phyloP scores from a whole-genome alignment of 345 rosid species.

The Brassica nigra region DNA sequence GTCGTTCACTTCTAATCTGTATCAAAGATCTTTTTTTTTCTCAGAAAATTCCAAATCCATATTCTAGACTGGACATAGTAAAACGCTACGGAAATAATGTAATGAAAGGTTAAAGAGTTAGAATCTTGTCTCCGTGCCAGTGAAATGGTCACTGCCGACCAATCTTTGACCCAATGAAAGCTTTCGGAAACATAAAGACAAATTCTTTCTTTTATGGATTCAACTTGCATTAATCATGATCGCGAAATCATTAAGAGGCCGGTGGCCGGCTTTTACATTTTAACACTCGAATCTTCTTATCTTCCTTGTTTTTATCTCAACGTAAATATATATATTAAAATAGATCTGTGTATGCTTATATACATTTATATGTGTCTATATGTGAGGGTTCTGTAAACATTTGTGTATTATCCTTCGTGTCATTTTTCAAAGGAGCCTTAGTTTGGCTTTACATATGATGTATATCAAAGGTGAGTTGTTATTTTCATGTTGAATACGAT shows the following conservation, averaged over 20 bases:
- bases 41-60: slow-evolving; percentile 24
- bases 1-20: slow-evolving; percentile 23
- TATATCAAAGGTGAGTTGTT: slow-evolving; percentile 20
- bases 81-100: slow-evolving; percentile 12
- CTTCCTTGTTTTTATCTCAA: slow-evolving; percentile 29
- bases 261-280: slow-evolving; percentile 40
- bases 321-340: neutral
- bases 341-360: neutral
- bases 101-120: slow-evolving; percentile 3
- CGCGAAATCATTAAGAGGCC: slow-evolving; percentile 40
- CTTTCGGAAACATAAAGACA: slow-evolving; percentile 36
- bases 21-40: neutral
- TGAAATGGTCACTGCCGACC: slow-evolving; percentile 35
- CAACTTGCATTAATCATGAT: slow-evolving; percentile 35
- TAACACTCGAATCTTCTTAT: slow-evolving; percentile 31
- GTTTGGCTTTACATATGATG: slow-evolving; percentile 26
- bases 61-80: slow-evolving; percentile 24
- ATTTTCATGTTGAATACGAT: slow-evolving; percentile 29
- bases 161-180: slow-evolving; percentile 34
- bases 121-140: slow-evolving; percentile 34
- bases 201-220: slow-evolving; percentile 38
- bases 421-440: slow-evolving; percentile 22
- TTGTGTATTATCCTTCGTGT: neutral
- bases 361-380: neutral
- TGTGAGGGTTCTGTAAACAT: neutral